Evolutionary conservation across 1,284 basidiomycete species (phyloP), one percentile per base, ranked within the genome.

Genomic region (Fomitiporia mediterranea): DNA sequence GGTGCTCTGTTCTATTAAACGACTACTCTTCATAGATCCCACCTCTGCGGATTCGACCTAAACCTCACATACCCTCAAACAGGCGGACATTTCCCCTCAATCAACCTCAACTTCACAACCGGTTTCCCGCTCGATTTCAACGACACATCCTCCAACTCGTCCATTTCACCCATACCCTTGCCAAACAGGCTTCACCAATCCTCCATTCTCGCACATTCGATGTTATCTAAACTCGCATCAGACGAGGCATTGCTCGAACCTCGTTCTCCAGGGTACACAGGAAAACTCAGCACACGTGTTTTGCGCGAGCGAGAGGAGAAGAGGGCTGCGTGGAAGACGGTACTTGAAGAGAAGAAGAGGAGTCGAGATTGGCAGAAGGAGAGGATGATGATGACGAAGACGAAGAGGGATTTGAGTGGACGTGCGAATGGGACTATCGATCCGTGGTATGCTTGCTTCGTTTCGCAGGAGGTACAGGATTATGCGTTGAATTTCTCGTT

Each of bases 61-160:
- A 84, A 83, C 65, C 70, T 89, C 11, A 82, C 83, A 19, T 89
- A 89, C 61, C 86, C 86, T 1, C 82, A 88, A 65, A 71, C 72
- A n/a, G 52, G 52, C 32, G 76, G 75, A 34, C 67, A 70, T 51
- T 77, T 88, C 55, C 81, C 83, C 0, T 70, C 78, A 19, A 53
- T 53, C 30, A 46, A 44, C 40, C n/a, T 53, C n/a, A 44, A 53
- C 32, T 32, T 37, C 40, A 53, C 27, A 23, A 53, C 65, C 28
- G 53, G 51, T 3, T 40, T 60, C 3, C 50, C 54, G 23, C 51
- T 44, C 9, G 15, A 53, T n/a, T 60, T 58, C 17, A 51, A 60
- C 1, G 32, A 51, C 6, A 35, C 49, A 19, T 30, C 38, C 40
- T 11, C 27, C 40, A 42, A 17, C 38, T 42, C 52, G 23, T 46